Conservation (phyloP, 805 yeast genomes). For the Candida piceae region DNA sequence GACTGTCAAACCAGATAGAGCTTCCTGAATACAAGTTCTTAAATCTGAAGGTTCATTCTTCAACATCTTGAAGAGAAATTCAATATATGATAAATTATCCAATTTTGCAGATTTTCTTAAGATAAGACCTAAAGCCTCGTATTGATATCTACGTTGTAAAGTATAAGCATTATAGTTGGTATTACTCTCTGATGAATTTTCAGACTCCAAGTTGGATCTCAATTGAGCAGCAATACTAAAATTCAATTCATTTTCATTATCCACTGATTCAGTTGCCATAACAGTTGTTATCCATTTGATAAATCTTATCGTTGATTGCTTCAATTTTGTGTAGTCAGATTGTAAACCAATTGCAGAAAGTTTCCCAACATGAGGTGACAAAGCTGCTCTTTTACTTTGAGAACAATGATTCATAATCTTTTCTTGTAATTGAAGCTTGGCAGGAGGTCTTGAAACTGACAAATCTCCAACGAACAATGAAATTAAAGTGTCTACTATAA, state of each 20-base stretch:
- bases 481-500: constrained; percentile 40
- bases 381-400: constrained; percentile 49
- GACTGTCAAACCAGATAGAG: constrained; percentile 53
- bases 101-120: constrained; percentile 41
- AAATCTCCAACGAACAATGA: constrained; percentile 48
- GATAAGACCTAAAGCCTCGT: constrained; percentile 73
- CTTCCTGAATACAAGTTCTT: constrained; percentile 65
- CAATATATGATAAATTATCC: constrained; percentile 46
- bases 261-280: constrained; percentile 10
- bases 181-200: constrained; percentile 31
- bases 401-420: constrained; percentile 45
- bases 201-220: constrained; percentile 38
- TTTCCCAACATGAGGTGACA: constrained; percentile 35
- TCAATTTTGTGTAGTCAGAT: constrained; percentile 47
- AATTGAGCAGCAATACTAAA: constrained; percentile 46
- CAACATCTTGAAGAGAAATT: constrained; percentile 67
- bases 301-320: constrained; percentile 55
- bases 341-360: constrained; percentile 57
- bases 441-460: constrained; percentile 43
- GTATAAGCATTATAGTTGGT: constrained; percentile 24
- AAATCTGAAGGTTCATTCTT: constrained; percentile 59
- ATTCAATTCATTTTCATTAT: constrained; percentile 29
- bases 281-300: constrained; percentile 52
- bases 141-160: constrained; percentile 56
- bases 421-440: constrained; percentile 47